phyloP scores from a whole-genome alignment of 495 filamentous ascomycete genomes.

The Daldinia concentrica region DNA sequence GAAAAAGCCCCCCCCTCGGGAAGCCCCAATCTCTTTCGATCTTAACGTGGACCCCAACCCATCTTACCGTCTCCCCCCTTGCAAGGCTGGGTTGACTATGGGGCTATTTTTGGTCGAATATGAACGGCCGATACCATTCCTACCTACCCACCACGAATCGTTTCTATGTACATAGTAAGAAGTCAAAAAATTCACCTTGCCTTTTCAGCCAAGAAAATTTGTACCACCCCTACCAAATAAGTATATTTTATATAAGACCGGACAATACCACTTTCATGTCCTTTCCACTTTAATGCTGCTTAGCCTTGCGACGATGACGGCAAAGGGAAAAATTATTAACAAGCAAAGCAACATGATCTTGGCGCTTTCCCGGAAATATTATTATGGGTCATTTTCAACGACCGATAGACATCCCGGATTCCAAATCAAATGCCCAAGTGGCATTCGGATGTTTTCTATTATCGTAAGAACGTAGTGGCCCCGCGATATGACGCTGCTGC shows the following conservation, averaged over 20 bases:
- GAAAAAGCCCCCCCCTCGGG: conserved; percentile 26
- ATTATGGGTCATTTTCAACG: conserved; percentile 17
- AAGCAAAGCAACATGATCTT: not conserved
- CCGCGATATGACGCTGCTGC: not conserved
- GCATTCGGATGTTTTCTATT: not conserved
- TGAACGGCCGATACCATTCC: conserved; percentile 5
- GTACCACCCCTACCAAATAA: not conserved
- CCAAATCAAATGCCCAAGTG: not conserved
- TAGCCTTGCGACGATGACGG: not conserved
- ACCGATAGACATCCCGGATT: conserved; percentile 36
- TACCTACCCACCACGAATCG: not conserved
- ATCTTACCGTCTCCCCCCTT: not conserved
- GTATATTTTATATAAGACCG: not conserved
- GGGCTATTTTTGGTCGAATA: conserved; percentile 27
- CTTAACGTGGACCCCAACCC: conserved; percentile 10
- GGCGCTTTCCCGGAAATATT: conserved; percentile 13
- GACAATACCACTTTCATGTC: no score
- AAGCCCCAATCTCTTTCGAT: conserved; percentile 9
- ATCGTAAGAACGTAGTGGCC: not conserved
- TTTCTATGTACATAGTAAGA: no score
- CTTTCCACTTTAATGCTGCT: no score
- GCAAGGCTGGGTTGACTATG: not conserved
- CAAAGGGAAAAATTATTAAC: not conserved
- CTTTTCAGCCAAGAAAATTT: not conserved
- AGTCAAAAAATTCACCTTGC: not conserved